Evolutionary conservation across 2,329 filamentous ascomycete species (phyloP).

Genomic region (Fusarium luffae): DNA sequence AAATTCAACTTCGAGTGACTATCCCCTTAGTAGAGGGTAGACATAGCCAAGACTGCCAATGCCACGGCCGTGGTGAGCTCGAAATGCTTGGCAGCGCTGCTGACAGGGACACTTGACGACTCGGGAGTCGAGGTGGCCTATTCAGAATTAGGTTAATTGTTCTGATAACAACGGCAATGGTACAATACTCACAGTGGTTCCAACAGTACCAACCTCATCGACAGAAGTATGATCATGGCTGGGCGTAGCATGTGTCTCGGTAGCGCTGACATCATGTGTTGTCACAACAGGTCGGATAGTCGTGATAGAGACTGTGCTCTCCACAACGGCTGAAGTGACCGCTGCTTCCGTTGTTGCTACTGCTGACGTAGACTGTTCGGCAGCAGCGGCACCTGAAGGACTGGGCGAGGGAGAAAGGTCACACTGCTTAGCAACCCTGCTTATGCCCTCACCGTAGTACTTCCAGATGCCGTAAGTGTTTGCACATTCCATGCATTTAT

Average conservation of each 20-base stretch:
- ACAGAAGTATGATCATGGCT: slow-evolving; percentile 1
- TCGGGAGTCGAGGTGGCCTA: slow-evolving; percentile 13
- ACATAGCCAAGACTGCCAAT: neutral
- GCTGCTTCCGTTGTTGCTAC: neutral
- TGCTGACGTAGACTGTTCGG: neutral
- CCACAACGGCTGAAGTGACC: neutral
- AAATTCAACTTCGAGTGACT: neutral
- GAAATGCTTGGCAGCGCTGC: slow-evolving; percentile 19
- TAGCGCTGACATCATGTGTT: neutral
- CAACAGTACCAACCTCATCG: slow-evolving; percentile 27
- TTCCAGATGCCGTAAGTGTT: slow-evolving; percentile 58
- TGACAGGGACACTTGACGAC: slow-evolving; percentile 18
- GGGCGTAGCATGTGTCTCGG: neutral
- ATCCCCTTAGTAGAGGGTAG: slow-evolving; percentile 10
- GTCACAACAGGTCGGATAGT: neutral
- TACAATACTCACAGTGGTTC: slow-evolving; percentile 14
- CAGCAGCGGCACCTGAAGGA: slow-evolving; percentile 19
- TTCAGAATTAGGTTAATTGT: neutral
- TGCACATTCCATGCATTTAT: slow-evolving; percentile 56
- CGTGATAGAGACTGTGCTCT: neutral
- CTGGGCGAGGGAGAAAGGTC: slow-evolving; percentile 36
- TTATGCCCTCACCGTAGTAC: slow-evolving; percentile 54
- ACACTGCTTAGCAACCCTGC: slow-evolving; percentile 48
- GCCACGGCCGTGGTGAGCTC: slow-evolving; percentile 10
- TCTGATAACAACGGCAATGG: neutral